These are phyloP conservation scores for Nothophytophthora sp. DNA, from an alignment of 352 stramenopile species.

Conservation along the genomic window DNA sequence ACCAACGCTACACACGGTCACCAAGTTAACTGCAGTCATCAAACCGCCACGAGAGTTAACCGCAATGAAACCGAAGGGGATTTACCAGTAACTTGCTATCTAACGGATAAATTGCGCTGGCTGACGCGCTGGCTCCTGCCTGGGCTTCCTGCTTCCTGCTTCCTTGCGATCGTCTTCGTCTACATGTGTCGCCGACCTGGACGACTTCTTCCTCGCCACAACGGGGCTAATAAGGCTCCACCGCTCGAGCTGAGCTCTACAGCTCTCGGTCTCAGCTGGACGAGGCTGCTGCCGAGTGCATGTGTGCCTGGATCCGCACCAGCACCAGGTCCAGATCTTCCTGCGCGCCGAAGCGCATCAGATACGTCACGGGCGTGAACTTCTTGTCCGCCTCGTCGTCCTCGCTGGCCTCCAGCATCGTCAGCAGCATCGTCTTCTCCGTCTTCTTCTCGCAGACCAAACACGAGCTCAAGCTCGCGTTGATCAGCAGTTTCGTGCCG, in stretches of 20 bases:
- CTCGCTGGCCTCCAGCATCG: constrained; percentile 52
- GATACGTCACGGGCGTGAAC: constrained; percentile 71
- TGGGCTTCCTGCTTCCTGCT: constrained; percentile 7
- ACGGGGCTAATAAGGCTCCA: constrained; percentile 30
- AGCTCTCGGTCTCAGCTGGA: constrained; percentile 32
- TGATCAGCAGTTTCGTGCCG: constrained; percentile 79
- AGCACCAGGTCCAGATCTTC: constrained; percentile 64
- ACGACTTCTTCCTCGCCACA: constrained; percentile 10
- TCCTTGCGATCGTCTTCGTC: no score
- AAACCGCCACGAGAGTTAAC: background rate
- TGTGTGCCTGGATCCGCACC: constrained; percentile 40
- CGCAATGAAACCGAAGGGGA: background rate
- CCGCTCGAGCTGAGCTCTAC: constrained; percentile 19
- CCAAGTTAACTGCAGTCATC: no score
- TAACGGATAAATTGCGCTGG: constrained; percentile 23
- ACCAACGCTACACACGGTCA: background rate
- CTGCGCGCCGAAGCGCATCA: constrained; percentile 60
- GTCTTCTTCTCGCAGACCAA: constrained; percentile 70
- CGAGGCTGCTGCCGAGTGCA: constrained; percentile 22
- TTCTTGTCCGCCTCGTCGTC: constrained; percentile 37
- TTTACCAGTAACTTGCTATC: constrained; percentile 25
- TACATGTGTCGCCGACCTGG: constrained; percentile 17
- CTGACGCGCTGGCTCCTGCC: background rate
- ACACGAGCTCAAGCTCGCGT: constrained; percentile 62
- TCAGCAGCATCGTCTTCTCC: constrained; percentile 75